Conservation (phyloP, 1,139 yeast genomes). For the Kodamaea sp. region DNA sequence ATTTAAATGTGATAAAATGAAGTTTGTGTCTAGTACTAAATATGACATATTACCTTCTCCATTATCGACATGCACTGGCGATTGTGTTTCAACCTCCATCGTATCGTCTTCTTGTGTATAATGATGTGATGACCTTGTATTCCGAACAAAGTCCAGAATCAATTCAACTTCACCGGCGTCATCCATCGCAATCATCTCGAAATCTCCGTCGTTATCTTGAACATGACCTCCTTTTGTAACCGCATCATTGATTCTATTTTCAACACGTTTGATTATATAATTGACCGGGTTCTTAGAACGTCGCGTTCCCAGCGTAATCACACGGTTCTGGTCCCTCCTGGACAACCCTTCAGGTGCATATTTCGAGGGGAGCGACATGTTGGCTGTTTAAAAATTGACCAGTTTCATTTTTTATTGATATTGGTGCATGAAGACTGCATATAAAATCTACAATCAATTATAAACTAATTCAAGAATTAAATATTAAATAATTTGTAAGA, state of each 20-base stretch:
- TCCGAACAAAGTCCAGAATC: constrained; percentile 40
- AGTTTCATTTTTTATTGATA: background rate
- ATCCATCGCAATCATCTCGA: constrained; percentile 51
- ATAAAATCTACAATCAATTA: background rate
- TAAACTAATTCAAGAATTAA: background rate
- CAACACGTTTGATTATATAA: constrained; percentile 29
- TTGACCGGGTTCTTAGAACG: constrained; percentile 19
- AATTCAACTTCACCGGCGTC: constrained; percentile 42
- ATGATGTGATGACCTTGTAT: background rate
- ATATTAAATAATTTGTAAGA: constrained; percentile 29
- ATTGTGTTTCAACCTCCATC: constrained; percentile 17
- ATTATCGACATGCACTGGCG: constrained; percentile 10
- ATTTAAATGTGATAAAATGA: constrained; percentile 60
- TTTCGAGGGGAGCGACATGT: constrained; percentile 40
- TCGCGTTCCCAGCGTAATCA: constrained; percentile 32
- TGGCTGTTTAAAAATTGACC: background rate
- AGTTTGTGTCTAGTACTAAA: constrained; percentile 75
- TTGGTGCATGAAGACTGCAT: background rate
- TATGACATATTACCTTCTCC: constrained; percentile 27
- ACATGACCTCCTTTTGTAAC: constrained; percentile 10
- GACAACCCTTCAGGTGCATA: constrained; percentile 44
- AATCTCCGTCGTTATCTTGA: constrained; percentile 31
- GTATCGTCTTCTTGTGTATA: constrained; percentile 7
- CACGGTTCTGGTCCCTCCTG: constrained; percentile 22
- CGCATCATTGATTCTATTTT: constrained; percentile 32